Evolutionary conservation across 371 early-diverging fungal genomes (phyloP).

Genomic region (Mucor piriformis): DNA sequence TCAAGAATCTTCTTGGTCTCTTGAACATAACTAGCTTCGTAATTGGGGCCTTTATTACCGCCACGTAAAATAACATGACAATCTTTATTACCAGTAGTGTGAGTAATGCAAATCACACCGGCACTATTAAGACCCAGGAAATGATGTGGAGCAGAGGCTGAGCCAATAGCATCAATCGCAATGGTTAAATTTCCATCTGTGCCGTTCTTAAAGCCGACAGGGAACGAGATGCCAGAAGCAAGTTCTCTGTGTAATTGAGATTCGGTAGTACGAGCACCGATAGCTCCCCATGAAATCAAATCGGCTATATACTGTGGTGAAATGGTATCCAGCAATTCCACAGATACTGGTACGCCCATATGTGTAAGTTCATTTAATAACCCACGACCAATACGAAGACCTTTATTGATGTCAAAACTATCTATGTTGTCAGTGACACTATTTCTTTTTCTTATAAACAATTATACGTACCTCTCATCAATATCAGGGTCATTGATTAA

Average conservation of each 20-base stretch:
- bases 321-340: slow-evolving; percentile 92
- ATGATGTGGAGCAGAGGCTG: slow-evolving; percentile 84
- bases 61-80: slow-evolving; percentile 69
- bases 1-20: slow-evolving; percentile 54
- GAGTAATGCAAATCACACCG: slow-evolving; percentile 88
- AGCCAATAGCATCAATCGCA: slow-evolving; percentile 89
- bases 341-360: slow-evolving; percentile 85
- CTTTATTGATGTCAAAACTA: slow-evolving; percentile 89
- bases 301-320: slow-evolving; percentile 94
- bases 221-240: slow-evolving; percentile 91
- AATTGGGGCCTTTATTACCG: slow-evolving; percentile 85
- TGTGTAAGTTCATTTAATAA: slow-evolving; percentile 58
- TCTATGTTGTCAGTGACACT: neutral
- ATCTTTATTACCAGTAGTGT: slow-evolving; percentile 82
- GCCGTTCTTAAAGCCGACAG: slow-evolving; percentile 96
- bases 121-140: slow-evolving; percentile 92
- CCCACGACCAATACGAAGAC: slow-evolving; percentile 79
- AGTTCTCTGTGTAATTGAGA: slow-evolving; percentile 94
- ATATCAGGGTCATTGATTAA: slow-evolving; percentile 90
- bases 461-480: slow-evolving; percentile 61
- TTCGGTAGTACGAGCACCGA: slow-evolving; percentile 94
- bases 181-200: slow-evolving; percentile 86
- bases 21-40: slow-evolving; percentile 59
- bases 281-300: slow-evolving; percentile 92
- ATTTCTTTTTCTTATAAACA: neutral